Base-by-base conservation (phyloP, 305 asterid species). In the Fraxinus angustifolia region DNA sequence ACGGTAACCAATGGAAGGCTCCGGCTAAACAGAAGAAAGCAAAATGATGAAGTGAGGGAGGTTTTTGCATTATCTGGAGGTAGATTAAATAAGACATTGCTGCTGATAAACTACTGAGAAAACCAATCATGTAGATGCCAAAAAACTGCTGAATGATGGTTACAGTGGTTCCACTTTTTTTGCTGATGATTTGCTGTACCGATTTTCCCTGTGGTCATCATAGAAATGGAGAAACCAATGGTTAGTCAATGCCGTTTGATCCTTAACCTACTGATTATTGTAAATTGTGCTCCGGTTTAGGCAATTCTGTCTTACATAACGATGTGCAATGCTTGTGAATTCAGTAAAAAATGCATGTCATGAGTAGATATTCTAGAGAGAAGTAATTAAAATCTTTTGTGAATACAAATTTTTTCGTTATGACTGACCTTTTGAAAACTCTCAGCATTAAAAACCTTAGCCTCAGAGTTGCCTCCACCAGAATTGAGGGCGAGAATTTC, bases 1-100 rank as follows among this genome's bases (percentile, higher is more conserved):
- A 86, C n/a, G 94, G 96, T 21, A 91, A 60, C 94, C 92, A 91
- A 50, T 91, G 96, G 65, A 85, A 90, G 70, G 92, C 90, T 75
- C 94, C 96, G 4, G 86, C 76, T 68, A 90, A 12, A 80, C 92
- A 89, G 23, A 88, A 40, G 48, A 88, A 86, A 2, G 88, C 78
- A 8, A 91, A 89, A 74, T 87, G 85, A 30, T 84, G 82, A 56
- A 82, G 50, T 58, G 83, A 82, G 35, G 85, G 89, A 34, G 88
- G 78, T 80, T 79, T 77, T 76, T 84, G 87, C 76, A 77, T 11
- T 81, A 88, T 56, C 80, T 74, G 79, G 74, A 87, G 86, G 88
- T 86, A 91, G 83, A 86, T 38, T 38, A 87, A 83, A 79, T 89
- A 91, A 34, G 87, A 70, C 21, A 85, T 68, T 4, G 92, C 94